phyloP scores from a whole-genome alignment of 2,329 filamentous ascomycete species.

The Dissoconium aciculare region DNA sequence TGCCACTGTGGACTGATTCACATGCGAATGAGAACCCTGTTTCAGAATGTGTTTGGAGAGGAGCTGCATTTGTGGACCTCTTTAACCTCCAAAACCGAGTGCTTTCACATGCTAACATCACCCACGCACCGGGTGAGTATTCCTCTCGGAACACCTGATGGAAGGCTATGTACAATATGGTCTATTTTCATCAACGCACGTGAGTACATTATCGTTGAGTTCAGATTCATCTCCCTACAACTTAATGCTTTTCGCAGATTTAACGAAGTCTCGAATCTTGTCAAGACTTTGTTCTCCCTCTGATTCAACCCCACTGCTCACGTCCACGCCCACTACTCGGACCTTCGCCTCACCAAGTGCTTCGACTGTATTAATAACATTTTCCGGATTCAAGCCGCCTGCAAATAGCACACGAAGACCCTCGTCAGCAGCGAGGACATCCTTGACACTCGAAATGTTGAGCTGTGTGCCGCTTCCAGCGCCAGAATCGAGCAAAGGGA shows the following conservation, averaged over 20 bases:
- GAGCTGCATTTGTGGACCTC: too few species aligned
- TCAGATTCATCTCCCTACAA: too few species aligned
- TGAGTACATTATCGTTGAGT: too few species aligned
- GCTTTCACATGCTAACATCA: too few species aligned
- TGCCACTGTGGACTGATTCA: neutral
- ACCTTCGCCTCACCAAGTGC: slow-evolving; percentile 43
- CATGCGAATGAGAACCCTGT: neutral
- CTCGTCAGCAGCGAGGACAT: slow-evolving; percentile 49
- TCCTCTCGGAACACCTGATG: too few species aligned
- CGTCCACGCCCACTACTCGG: slow-evolving; percentile 70
- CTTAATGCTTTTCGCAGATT: slow-evolving; percentile 47
- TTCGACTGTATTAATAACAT: slow-evolving; percentile 53
- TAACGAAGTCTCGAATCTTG: slow-evolving; percentile 70
- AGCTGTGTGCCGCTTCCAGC: slow-evolving; percentile 66
- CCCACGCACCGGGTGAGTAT: too few species aligned
- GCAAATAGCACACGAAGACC: slow-evolving; percentile 68
- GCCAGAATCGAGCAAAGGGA: slow-evolving; percentile 77
- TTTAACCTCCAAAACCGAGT: too few species aligned
- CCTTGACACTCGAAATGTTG: slow-evolving; percentile 54
- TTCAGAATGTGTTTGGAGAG: too few species aligned
- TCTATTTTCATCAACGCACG: too few species aligned
- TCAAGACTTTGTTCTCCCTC: slow-evolving; percentile 64
- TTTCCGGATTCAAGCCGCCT: slow-evolving; percentile 67
- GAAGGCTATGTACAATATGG: too few species aligned
- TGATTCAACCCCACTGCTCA: slow-evolving; percentile 84